Percentiles rank a stretch among this genome's conserved stretches.
phyloP scores from a whole-genome alignment of 148 eudicot species.

The Selenicereus undatus region DNA sequence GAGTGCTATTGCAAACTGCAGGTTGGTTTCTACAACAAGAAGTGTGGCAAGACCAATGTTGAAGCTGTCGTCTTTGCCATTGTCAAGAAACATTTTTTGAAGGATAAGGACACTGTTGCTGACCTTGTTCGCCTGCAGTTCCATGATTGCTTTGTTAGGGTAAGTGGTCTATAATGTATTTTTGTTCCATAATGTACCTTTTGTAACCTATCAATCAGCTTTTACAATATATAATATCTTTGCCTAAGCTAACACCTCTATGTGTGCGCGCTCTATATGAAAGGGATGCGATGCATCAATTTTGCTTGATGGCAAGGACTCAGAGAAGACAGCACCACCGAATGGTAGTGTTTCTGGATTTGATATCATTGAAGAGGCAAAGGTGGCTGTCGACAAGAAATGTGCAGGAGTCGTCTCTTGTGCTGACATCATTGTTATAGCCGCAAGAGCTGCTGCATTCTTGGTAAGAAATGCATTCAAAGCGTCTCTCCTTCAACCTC shows the following conservation, averaged over 20 bases:
- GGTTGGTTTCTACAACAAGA: conserved; percentile 15
- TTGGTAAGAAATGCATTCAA: conserved; percentile 13
- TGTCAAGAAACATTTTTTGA: conserved; percentile 8
- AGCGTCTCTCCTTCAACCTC: background rate
- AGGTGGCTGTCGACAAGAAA: conserved; percentile 32
- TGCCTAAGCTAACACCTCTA: background rate
- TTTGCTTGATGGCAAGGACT: conserved; percentile 19
- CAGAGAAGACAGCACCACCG: conserved; percentile 18
- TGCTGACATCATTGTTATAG: conserved; percentile 46
- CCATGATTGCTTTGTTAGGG: conserved; percentile 35
- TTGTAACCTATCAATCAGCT: too few relatives aligned
- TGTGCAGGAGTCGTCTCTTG: conserved; percentile 60
- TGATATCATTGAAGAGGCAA: conserved; percentile 29
- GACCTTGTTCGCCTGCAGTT: conserved; percentile 30
- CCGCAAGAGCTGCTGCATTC: conserved; percentile 39
- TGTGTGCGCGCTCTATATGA: background rate
- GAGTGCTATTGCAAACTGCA: conserved; percentile 22
- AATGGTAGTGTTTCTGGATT: conserved; percentile 18
- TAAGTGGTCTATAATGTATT: background rate
- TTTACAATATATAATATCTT: too few relatives aligned
- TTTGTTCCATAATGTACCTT: too few relatives aligned
- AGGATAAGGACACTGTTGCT: conserved; percentile 23
- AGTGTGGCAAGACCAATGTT: conserved; percentile 19
- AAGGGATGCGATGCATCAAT: conserved; percentile 26
- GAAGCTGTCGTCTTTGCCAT: conserved; percentile 10